Conservation (phyloP, 768 basidiomycete genomes). For the Omphalotus guepiniiformis region DNA sequence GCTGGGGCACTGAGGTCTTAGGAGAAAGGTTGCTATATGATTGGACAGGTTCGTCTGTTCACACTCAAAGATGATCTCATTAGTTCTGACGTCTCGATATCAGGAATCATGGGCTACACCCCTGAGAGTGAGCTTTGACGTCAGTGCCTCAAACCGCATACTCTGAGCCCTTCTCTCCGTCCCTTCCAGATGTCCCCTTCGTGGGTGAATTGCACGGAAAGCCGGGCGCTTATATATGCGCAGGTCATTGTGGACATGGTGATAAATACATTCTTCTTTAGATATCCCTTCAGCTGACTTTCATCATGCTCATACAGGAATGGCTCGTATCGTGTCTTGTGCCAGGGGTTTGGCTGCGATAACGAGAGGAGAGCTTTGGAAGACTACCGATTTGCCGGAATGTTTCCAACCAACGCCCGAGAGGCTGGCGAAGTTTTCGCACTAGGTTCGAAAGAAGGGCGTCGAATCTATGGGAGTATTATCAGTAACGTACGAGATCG, state of each 20-base stretch:
- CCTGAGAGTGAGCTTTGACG: background rate
- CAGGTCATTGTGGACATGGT: constrained; percentile 21
- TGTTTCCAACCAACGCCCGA: constrained; percentile 4
- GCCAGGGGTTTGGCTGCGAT: constrained; percentile 5
- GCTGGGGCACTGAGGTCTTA: constrained; percentile 16
- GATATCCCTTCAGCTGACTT: background rate
- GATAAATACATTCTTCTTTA: constrained; percentile 10
- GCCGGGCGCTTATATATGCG: constrained; percentile 17
- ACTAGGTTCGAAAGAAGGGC: background rate
- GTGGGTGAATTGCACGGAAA: constrained; percentile 16
- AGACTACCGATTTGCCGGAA: constrained; percentile 4
- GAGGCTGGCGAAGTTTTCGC: background rate
- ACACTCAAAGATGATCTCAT: background rate
- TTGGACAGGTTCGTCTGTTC: constrained; percentile 17
- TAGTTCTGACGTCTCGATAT: background rate
- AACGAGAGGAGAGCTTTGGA: constrained; percentile 6
- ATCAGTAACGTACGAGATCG: no score
- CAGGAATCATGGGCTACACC: constrained; percentile 8
- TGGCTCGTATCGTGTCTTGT: constrained; percentile 5
- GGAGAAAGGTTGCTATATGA: constrained; percentile 15
- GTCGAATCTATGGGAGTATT: background rate
- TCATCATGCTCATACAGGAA: background rate
- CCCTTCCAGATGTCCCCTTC: constrained; percentile 13
- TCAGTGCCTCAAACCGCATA: constrained; percentile 12
- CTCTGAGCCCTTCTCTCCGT: background rate